phyloP scores from a whole-genome alignment of 148 eudicot genomes.

The Agrostemma githago region DNA sequence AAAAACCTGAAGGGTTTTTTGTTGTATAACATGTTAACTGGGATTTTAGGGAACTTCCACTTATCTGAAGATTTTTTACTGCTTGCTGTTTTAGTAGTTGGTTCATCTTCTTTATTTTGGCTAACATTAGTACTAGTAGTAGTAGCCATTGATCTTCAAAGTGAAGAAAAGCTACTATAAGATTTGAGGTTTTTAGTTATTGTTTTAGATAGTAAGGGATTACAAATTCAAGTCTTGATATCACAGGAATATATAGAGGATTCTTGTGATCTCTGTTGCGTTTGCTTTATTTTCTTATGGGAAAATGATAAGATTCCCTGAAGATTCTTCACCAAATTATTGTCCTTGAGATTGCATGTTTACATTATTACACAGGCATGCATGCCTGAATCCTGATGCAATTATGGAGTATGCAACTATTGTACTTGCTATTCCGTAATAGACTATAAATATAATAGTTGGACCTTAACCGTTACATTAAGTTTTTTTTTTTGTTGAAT shows the following conservation, averaged over 20 bases:
- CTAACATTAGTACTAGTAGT: background rate
- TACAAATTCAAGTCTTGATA: background rate
- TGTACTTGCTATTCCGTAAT: too few relatives aligned
- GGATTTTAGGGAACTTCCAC: conserved; percentile 13
- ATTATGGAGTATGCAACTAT: too few relatives aligned
- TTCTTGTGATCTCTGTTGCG: too few relatives aligned
- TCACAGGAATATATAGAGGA: background rate
- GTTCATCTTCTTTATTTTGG: too few relatives aligned
- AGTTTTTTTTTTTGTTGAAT: too few relatives aligned
- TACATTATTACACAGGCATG: too few relatives aligned
- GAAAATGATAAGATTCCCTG: background rate
- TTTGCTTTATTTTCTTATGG: background rate
- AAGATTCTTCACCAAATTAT: background rate
- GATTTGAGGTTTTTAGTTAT: background rate
- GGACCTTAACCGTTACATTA: too few relatives aligned
- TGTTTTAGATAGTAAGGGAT: background rate
- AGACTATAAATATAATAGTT: too few relatives aligned
- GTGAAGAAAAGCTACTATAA: background rate
- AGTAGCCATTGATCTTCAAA: background rate
- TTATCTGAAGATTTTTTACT: background rate
- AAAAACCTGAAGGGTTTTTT: background rate
- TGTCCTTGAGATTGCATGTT: background rate
- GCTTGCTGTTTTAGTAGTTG: too few relatives aligned
- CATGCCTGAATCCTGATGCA: too few relatives aligned
- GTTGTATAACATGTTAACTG: conserved; percentile 10